A percentile compares a stretch with the other conserved stretches of the same genome.
phyloP scores from a whole-genome alignment of 495 filamentous ascomycete species.

The Trypethelium eluteriae region DNA sequence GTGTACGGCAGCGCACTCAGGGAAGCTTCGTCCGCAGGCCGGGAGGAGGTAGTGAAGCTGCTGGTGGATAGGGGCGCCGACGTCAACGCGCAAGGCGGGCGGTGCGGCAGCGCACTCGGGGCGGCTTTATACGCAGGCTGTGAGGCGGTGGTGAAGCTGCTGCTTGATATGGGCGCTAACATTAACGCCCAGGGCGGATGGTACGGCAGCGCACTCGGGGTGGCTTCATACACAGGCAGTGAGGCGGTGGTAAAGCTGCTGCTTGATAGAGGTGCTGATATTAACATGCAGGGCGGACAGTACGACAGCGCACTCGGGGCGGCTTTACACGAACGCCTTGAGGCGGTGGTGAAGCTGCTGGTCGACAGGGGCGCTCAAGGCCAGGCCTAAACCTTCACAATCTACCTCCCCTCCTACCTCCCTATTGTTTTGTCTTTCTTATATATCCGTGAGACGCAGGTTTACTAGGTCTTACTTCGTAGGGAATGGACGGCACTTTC shows the following conservation, averaged over 20 bases:
- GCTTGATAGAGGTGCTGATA: constrained; percentile 16
- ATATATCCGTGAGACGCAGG: background rate
- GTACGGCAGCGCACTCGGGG: constrained; percentile 17
- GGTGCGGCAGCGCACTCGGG: constrained; percentile 18
- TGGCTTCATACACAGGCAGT: constrained; percentile 15
- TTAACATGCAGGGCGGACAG: constrained; percentile 11
- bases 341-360: constrained; percentile 20
- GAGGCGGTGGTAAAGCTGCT: constrained; percentile 15
- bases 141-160: constrained; percentile 15
- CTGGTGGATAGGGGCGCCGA: constrained; percentile 21
- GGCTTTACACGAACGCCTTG: constrained; percentile 16
- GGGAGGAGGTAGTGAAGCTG: constrained; percentile 19
- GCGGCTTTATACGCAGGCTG: constrained; percentile 18
- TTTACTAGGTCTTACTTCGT: too few species aligned
- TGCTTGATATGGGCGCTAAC: constrained; percentile 16
- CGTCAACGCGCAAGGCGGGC: constrained; percentile 15
- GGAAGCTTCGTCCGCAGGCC: constrained; percentile 16
- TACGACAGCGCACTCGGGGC: constrained; percentile 15
- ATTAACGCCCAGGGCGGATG: constrained; percentile 12
- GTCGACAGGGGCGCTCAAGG: constrained; percentile 19
- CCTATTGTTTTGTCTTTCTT: background rate
- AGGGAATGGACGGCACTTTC: too few species aligned
- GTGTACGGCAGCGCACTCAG: constrained; percentile 17
- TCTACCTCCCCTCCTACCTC: constrained; percentile 1
- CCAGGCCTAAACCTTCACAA: constrained; percentile 12